A percentile compares a stretch with the other conserved stretches of the same genome.
Conservation (phyloP, 768 basidiomycete species). For the Megacollybia marginata region DNA sequence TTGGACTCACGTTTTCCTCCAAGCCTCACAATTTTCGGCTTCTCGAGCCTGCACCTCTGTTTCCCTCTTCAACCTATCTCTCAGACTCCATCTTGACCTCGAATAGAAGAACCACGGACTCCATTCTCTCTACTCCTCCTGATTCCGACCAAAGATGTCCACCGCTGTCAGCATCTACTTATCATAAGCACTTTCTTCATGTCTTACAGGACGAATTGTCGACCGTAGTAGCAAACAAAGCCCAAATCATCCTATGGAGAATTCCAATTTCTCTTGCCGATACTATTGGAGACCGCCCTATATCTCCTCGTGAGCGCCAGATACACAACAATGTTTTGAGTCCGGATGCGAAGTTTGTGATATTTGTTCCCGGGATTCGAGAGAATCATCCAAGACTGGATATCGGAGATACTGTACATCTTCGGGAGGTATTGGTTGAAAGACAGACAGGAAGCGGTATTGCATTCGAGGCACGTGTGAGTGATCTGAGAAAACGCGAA, state of each 20-base stretch:
- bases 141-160: conserved; percentile 12
- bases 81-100: conserved; percentile 24
- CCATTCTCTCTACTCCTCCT: conserved; percentile 23
- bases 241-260: conserved; percentile 38
- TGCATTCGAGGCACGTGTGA: conserved; percentile 40
- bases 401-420: conserved; percentile 36
- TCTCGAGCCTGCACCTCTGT: conserved; percentile 33
- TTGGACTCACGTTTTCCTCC: not conserved
- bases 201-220: conserved; percentile 41
- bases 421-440: conserved; percentile 32
- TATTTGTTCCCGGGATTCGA: conserved; percentile 8
- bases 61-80: conserved; percentile 34
- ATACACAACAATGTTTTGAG: conserved; percentile 8
- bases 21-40: conserved; percentile 33
- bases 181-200: conserved; percentile 33
- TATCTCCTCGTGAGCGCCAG: conserved; percentile 31
- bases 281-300: conserved; percentile 6
- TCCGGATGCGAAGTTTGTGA: conserved; percentile 7
- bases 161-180: conserved; percentile 22
- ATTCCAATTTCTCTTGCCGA: conserved; percentile 23
- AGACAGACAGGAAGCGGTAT: conserved; percentile 24
- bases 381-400: conserved; percentile 34
- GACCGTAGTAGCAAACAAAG: conserved; percentile 30
- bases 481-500: conserved; percentile 35
- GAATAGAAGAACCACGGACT: conserved; percentile 19